Conservation (phyloP, 371 early-diverging fungal genomes). For the Circinella minor region DNA sequence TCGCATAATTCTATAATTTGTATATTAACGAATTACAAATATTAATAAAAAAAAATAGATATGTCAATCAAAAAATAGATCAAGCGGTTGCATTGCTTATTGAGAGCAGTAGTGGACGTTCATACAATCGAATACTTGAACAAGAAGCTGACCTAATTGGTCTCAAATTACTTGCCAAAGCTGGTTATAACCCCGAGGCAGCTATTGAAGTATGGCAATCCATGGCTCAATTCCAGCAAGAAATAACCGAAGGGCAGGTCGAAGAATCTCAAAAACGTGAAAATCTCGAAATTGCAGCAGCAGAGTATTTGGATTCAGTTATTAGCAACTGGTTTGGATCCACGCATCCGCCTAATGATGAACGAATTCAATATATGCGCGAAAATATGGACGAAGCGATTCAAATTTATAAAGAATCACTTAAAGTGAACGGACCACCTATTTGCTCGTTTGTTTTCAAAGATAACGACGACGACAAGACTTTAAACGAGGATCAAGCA, state of each 20-base stretch:
- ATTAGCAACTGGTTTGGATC: constrained; percentile 53
- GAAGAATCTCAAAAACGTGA: constrained; percentile 15
- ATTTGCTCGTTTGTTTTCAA: neutral
- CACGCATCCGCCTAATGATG: constrained; percentile 50
- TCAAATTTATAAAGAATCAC: constrained; percentile 34
- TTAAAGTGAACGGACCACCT: constrained; percentile 44
- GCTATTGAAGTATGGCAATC: constrained; percentile 47
- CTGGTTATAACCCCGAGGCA: constrained; percentile 58
- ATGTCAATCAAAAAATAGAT: constrained; percentile 51
- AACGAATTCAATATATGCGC: constrained; percentile 49
- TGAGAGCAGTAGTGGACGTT: constrained; percentile 37
- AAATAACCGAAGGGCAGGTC: neutral
- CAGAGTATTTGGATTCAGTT: constrained; percentile 31
- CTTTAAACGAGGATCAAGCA: neutral
- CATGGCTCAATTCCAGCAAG: constrained; percentile 26
- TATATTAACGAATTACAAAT: too few relatives aligned
- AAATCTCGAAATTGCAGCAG: constrained; percentile 25
- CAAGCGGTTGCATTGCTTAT: constrained; percentile 41
- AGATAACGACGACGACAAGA: neutral
- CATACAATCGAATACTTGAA: constrained; percentile 48
- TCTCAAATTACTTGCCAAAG: constrained; percentile 58
- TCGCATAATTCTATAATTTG: too few relatives aligned
- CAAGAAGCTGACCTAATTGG: constrained; percentile 63
- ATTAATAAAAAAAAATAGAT: constrained; percentile 22
- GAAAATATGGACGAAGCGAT: constrained; percentile 49